Base-by-base conservation (phyloP, 1,284 basidiomycete species). In the Hymenochaete sp. region DNA sequence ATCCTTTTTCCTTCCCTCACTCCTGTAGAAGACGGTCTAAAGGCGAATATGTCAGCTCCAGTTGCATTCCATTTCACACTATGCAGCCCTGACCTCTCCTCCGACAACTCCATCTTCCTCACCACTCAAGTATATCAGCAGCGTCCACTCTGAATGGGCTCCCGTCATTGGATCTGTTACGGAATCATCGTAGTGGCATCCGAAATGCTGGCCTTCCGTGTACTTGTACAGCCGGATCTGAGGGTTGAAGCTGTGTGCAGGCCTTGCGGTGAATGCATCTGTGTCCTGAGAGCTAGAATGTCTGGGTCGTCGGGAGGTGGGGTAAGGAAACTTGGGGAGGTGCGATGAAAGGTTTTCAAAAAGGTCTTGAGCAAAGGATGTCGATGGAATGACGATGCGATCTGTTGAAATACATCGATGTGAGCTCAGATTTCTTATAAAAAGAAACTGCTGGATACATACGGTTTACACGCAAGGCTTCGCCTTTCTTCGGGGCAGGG, bases 381-480 rank as follows among this genome's bases (percentile, higher is more conserved):
- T 55, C 9, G 84, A 84, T 4, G 68, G 65, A 4, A 82, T 58
- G 1, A 79, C 79, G 48, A 79, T 72, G 22, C 85, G 73, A 54
- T 81, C 82, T 85, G 11, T 18, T 38, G 21, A 42, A 24, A 24
- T 42, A 3, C 6, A 38, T 24, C 19, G 9, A 42, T 16, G 32
- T 21, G 18, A 6, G 13, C 21, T 35, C 5, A 35, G 13, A n/a
- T 8, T 19, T 10, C 21, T 16, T n/a, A 16, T n/a, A 19, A 35
- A n/a, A 5, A 56, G 18, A 24, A 8, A 35, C 29, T 14, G 13
- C 29, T 19, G 19, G 33, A 32, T 18, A 63, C 70, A 54, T 58
- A 84, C 83, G 70, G 59, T 86, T 88, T 10, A 84, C 75, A 41
- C 87, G 65, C 25, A 78, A 75, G 0, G 87, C 86, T 60, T 89